Conservation (phyloP, 139 green algal species). For the Chlamydomonas sp. region DNA sequence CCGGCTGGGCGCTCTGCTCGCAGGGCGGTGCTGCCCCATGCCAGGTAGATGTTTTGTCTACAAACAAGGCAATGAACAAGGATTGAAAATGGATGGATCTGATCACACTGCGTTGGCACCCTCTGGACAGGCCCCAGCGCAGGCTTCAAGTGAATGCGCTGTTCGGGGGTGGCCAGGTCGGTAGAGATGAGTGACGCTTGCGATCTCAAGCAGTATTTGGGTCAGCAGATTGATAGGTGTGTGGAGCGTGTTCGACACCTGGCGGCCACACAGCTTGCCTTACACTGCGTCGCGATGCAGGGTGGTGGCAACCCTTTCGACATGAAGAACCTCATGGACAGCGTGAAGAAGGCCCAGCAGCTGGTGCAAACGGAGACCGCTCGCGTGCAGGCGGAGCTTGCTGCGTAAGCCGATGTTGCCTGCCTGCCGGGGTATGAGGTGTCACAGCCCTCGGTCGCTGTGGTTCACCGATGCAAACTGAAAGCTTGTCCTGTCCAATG, state of each 20-base stretch:
- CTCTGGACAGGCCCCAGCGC: background rate
- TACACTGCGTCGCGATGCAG: background rate
- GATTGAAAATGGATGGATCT: no score
- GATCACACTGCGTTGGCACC: no score
- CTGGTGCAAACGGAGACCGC: slow-evolving; percentile 93
- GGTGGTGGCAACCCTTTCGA: slow-evolving; percentile 78
- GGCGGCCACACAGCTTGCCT: background rate
- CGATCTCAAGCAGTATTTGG: no score
- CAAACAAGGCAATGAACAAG: no score
- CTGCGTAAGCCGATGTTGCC: slow-evolving; percentile 59
- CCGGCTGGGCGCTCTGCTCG: no score
- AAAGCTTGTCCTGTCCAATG: background rate
- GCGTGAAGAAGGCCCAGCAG: slow-evolving; percentile 93
- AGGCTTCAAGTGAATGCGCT: slow-evolving; percentile 26
- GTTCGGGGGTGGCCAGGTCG: slow-evolving; percentile 19
- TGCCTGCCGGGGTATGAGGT: background rate
- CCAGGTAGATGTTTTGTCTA: no score
- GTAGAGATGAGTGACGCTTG: background rate
- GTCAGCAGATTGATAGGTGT: no score
- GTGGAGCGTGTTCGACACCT: no score
- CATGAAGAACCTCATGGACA: slow-evolving; percentile 91
- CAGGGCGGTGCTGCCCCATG: no score
- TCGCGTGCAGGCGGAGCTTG: slow-evolving; percentile 90
- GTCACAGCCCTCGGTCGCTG: background rate
- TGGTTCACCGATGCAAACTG: background rate